Conservation (phyloP, 148 eudicot species). For the Arctostaphylos glauca region DNA sequence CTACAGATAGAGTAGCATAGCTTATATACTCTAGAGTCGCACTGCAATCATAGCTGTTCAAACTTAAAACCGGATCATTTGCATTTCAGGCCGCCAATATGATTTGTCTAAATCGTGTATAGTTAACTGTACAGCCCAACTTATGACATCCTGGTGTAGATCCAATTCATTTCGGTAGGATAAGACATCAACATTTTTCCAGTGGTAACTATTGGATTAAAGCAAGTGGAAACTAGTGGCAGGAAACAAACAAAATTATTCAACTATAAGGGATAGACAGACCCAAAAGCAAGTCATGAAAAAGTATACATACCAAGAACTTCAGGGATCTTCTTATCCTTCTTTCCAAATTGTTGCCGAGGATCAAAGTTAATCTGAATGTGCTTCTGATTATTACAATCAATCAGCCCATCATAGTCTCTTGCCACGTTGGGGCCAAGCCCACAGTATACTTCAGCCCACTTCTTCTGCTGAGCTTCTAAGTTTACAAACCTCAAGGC, state of each 20-base stretch:
- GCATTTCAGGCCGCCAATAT: neutral
- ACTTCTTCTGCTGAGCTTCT: constrained; percentile 44
- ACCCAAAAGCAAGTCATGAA: neutral
- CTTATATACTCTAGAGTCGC: neutral
- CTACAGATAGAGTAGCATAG: neutral
- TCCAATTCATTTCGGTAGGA: neutral
- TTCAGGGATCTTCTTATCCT: constrained; percentile 16
- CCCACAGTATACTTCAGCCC: constrained; percentile 44
- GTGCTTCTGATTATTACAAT: constrained; percentile 31
- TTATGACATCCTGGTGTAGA: neutral
- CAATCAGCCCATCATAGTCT: constrained; percentile 54
- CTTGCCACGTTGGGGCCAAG: constrained; percentile 29
- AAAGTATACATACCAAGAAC: constrained; percentile 31
- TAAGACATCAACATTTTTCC: neutral
- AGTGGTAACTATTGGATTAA: neutral
- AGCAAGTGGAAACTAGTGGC: neutral
- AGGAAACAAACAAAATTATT: neutral
- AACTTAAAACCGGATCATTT: neutral
- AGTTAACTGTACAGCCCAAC: neutral
- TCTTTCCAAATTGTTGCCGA: constrained; percentile 27
- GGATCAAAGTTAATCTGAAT: constrained; percentile 32
- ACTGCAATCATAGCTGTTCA: neutral
- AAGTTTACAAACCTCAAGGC: constrained; percentile 37
- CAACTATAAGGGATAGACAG: neutral
- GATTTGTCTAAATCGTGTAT: neutral